These are phyloP conservation scores for Suillus brevipes DNA, from an alignment of 768 basidiomycete genomes.

Conservation along the genomic window DNA sequence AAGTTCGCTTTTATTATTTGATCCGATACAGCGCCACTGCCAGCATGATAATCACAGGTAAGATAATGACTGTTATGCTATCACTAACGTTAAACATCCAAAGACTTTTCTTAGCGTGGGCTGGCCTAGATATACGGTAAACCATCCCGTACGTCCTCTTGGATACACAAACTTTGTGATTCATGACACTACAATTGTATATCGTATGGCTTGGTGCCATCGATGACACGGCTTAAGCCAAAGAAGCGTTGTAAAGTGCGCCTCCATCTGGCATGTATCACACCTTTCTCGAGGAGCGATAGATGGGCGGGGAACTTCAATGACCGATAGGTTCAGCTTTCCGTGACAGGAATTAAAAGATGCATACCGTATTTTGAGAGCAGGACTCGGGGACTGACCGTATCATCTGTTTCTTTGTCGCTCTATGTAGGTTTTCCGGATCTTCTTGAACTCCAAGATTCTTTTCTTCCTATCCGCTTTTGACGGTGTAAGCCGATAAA, in stretches of 20 bases:
- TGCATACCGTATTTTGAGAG: too few species aligned
- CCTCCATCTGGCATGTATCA: neutral
- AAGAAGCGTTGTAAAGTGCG: neutral
- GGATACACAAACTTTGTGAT: neutral
- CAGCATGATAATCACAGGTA: neutral
- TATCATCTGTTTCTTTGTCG: neutral
- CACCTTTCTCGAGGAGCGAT: neutral
- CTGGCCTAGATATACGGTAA: neutral
- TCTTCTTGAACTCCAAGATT: too few species aligned
- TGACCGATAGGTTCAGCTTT: neutral
- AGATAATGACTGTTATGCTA: neutral
- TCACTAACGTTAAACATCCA: neutral
- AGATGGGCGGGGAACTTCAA: neutral
- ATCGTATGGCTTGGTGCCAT: neutral
- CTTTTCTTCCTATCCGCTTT: neutral
- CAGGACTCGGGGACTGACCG: neutral
- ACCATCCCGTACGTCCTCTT: neutral
- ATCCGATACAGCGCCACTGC: conserved; percentile 1
- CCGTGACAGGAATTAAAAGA: neutral
- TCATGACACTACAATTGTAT: neutral
- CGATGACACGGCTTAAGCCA: neutral
- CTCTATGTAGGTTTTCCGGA: too few species aligned
- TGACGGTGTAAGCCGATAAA: neutral
- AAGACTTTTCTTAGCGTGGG: neutral
- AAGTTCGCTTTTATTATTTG: neutral